Conservation (phyloP, 371 early-diverging fungal genomes). For the Phascolomyces articulosus region DNA sequence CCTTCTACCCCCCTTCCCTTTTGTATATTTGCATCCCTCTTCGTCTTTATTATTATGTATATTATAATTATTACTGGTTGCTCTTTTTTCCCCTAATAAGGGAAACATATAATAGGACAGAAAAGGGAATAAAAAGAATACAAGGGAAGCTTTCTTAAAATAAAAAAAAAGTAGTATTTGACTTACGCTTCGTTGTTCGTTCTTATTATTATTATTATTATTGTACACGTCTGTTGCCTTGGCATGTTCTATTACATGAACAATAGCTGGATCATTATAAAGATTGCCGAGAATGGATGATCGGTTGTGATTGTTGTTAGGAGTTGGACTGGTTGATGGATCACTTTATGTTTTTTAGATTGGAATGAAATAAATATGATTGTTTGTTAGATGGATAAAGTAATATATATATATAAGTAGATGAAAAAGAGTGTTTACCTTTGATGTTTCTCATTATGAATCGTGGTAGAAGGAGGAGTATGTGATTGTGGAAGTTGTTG, state of each 20-base stretch:
- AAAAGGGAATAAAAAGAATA: not conserved
- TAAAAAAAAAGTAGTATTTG: not conserved
- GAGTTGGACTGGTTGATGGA: not conserved
- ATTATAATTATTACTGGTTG: too few species aligned
- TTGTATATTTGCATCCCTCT: too few species aligned
- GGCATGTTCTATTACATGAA: conserved; percentile 23
- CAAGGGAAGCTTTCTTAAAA: not conserved
- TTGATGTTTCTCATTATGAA: not conserved
- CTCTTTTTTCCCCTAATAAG: too few species aligned
- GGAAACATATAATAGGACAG: too few species aligned
- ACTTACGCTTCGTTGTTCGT: not conserved
- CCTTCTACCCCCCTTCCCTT: too few species aligned
- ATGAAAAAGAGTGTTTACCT: not conserved
- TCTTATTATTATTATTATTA: not conserved
- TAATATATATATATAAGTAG: too few species aligned
- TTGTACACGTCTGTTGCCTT: not conserved
- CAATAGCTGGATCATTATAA: conserved; percentile 36
- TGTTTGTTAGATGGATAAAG: too few species aligned
- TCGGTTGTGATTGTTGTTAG: not conserved
- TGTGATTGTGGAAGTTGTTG: not conserved
- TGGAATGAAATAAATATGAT: not conserved
- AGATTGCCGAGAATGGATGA: conserved; percentile 25
- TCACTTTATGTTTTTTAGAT: not conserved
- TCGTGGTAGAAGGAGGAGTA: not conserved
- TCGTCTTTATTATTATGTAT: too few species aligned